Evolutionary conservation across 495 filamentous ascomycete genomes (phyloP).

Genomic region (Cercophora sp.): DNA sequence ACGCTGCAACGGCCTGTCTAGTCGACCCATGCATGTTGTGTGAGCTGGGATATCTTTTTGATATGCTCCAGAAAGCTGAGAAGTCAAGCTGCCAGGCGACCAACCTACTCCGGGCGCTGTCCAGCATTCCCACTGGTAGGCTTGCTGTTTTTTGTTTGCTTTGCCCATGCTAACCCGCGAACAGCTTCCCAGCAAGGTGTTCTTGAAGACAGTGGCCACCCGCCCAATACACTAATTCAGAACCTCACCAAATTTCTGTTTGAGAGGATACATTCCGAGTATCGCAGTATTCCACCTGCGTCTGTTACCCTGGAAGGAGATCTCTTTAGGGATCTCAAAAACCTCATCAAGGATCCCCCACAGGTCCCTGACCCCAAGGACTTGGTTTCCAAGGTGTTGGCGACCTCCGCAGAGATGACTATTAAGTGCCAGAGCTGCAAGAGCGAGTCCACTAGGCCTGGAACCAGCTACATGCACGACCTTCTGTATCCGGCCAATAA

Average conservation of each 20-base stretch:
- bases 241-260: constrained; percentile 25
- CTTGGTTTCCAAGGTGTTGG: constrained; percentile 28
- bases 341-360: too few relatives aligned
- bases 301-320: constrained; percentile 26
- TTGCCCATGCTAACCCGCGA: too few relatives aligned
- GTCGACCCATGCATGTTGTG: constrained; percentile 82
- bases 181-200: constrained; percentile 65
- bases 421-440: constrained; percentile 80
- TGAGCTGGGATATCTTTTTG: constrained; percentile 91
- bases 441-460: constrained; percentile 67
- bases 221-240: too few relatives aligned
- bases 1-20: constrained; percentile 78
- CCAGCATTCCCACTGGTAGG: constrained; percentile 65
- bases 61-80: constrained; percentile 95
- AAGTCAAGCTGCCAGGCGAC: constrained; percentile 96
- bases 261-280: constrained; percentile 25
- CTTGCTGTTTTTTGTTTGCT: background rate
- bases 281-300: constrained; percentile 23
- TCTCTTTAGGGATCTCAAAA: too few relatives aligned
- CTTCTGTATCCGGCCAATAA: constrained; percentile 67
- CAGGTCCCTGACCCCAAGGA: constrained; percentile 18
- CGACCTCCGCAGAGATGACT: constrained; percentile 42
- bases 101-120: constrained; percentile 87
- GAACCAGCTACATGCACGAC: constrained; percentile 71
- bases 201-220: too few relatives aligned